Base-by-base conservation (phyloP, 495 filamentous ascomycete genomes). In the Bryoglossum gracile region DNA sequence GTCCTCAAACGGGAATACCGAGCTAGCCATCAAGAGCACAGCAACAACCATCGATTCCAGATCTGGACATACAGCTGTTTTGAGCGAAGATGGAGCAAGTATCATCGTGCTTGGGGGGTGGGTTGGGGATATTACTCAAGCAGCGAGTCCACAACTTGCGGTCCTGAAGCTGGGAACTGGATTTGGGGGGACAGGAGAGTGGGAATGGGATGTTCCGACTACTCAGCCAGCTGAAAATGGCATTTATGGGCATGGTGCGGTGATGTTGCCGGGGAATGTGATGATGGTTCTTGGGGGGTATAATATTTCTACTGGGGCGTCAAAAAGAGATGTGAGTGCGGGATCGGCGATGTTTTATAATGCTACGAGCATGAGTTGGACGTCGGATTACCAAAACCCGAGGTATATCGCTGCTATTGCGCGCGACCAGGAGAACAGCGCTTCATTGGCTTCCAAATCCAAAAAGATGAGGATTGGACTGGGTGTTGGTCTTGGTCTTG, bases 281-380 rank as follows among this genome's bases (percentile, higher is more conserved):
- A 87, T 97, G 86, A 86, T 96, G 84, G 68, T 94, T 22, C 74
- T 82, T 36, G 91, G 91, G 13, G 91, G 91, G 1, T 89, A 86
- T 52, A 68, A 59, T 8, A 94, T 95, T 46, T 66, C 76, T 3
- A 55, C 52, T 19, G 63, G 61, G 3, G 65, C 59, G 4, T 38
- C 75, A 68, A 63, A 65, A 63, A 53, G 55, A 49, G 48, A 59
- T 48, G 62, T 59, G 49, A 58, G 22, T 3, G 14, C 49, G 53
- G 42, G 46, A 48, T 22, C 81, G 74, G 52, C 75, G 13, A 78
- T 80, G 53, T 84, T 96, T 48, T 87, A 87, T 54, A 92, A 96
- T 56, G 71, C 84, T 9, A 86, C 84, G 2, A 85, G 85, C 2
- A 78, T 75, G 59, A 69, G 63, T 10, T 96, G 88, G 89, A 61